These are phyloP conservation scores for Fusarium sublunatum DNA, from an alignment of 2,329 filamentous ascomycete species.

Conservation along the genomic window DNA sequence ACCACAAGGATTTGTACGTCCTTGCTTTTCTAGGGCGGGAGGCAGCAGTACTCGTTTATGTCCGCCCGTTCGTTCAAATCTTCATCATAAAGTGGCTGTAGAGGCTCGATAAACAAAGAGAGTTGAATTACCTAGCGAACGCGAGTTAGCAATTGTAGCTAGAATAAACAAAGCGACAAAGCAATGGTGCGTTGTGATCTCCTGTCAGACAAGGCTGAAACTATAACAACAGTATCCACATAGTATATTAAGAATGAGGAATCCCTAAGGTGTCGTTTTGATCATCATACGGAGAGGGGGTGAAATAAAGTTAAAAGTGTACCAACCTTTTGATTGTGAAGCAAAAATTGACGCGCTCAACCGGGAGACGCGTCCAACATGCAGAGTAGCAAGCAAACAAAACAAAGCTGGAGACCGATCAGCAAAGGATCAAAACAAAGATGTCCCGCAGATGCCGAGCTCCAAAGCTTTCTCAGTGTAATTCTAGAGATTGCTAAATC, in stretches of 20 bases:
- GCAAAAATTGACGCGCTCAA: slow-evolving; percentile 12
- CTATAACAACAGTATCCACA: slow-evolving; percentile 71
- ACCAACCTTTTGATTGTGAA: slow-evolving; percentile 60
- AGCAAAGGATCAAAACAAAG: slow-evolving; percentile 24
- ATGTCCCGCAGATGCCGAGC: slow-evolving; percentile 25
- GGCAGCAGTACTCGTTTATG: slow-evolving; percentile 68
- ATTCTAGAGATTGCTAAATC: slow-evolving; percentile 62
- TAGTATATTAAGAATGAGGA: slow-evolving; percentile 74
- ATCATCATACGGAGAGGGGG: slow-evolving; percentile 66
- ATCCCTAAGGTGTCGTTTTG: slow-evolving; percentile 71
- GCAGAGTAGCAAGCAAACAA: slow-evolving; percentile 13
- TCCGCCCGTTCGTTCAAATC: slow-evolving; percentile 77
- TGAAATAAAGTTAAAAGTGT: slow-evolving; percentile 8
- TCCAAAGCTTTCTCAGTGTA: slow-evolving; percentile 63
- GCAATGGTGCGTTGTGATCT: slow-evolving; percentile 47
- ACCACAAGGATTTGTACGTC: slow-evolving; percentile 72
- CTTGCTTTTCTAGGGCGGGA: slow-evolving; percentile 65
- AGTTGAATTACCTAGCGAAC: slow-evolving; percentile 58
- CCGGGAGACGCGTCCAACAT: slow-evolving; percentile 16
- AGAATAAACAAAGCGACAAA: slow-evolving; percentile 26
- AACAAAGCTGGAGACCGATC: slow-evolving; percentile 22
- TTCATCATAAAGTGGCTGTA: slow-evolving; percentile 64
- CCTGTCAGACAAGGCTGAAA: slow-evolving; percentile 77
- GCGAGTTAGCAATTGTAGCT: slow-evolving; percentile 52
- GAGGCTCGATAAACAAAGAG: slow-evolving; percentile 20